phyloP scores from a whole-genome alignment of 2,329 filamentous ascomycete genomes.

The Onygenales sp. region DNA sequence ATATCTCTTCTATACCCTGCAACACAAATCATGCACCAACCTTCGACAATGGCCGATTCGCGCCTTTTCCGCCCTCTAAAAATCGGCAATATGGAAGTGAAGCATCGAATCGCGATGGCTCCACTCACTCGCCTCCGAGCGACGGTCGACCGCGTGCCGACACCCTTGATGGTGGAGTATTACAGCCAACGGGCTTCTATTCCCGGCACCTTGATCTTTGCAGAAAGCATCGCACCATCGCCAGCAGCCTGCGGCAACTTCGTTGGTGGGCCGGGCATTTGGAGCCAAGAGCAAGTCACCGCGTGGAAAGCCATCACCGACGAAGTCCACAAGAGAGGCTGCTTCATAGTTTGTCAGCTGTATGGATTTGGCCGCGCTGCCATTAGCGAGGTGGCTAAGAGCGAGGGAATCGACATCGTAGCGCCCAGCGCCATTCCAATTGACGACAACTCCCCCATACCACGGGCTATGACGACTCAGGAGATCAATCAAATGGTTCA shows the following conservation, averaged over 20 bases:
- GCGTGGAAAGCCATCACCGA: constrained; percentile 54
- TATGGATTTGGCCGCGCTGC: constrained; percentile 53
- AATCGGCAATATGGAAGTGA: too few relatives aligned
- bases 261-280: constrained; percentile 50
- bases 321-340: constrained; percentile 53
- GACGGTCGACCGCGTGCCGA: too few relatives aligned
- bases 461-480: constrained; percentile 9
- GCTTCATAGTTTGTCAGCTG: constrained; percentile 53
- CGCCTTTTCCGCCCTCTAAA: too few relatives aligned
- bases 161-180: constrained; percentile 37
- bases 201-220: constrained; percentile 49
- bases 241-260: constrained; percentile 36
- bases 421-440: constrained; percentile 6
- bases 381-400: constrained; percentile 23
- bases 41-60: too few relatives aligned
- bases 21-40: too few relatives aligned
- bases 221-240: constrained; percentile 47
- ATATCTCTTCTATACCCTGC: too few relatives aligned
- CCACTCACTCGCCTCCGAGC: too few relatives aligned
- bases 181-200: constrained; percentile 45
- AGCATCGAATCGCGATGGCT: too few relatives aligned
- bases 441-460: too few relatives aligned
- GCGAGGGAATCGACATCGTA: constrained; percentile 6
- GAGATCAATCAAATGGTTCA: constrained; percentile 36
- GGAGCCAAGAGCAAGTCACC: constrained; percentile 45